Evolutionary conservation across 2,329 filamentous ascomycete species (phyloP), one percentile per base, ranked within the genome.

Genomic region (Talaromyces sp.): DNA sequence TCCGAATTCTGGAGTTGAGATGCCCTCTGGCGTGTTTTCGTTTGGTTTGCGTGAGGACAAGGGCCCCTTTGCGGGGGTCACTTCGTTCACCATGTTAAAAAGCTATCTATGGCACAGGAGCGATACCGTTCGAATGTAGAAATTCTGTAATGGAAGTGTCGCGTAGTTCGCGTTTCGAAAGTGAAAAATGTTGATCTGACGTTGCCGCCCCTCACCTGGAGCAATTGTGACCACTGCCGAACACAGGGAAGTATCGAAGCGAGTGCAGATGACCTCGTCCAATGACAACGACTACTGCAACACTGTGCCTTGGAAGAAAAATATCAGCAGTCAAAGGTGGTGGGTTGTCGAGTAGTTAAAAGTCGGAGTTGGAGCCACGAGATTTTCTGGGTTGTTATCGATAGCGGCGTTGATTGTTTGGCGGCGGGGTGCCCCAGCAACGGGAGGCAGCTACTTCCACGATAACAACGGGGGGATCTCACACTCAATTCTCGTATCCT

Each of bases 1-100:
- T 61, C 86, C 86, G 70, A 88, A 89, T 70, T 87, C 81, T 45
- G 83, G 79, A 37, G 80, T 76, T 15, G 77, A 71, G 13, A 76
- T 69, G 15, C 76, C 70, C 35, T 75, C 70, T 43, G 71, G 72
- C 19, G 73, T 62, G 41, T 75, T 73, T 35, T 79, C 73, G 59
- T 75, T 75, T 15, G 73, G 72, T 67, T 76, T 77, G 19, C 75
- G 73, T 58, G 77, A 74, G 39, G 73, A 74, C 49, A 73, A 70
- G 8, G 75, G 73, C 59, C 75, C 72, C 57, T 74, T 73, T 13
- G 79, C 76, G 17, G 81, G 80, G 65, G 82, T 81, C 67, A 82
- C 78, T 77, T 86, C 83, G 69, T 81, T 80, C 11, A 84, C 83
- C 82, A 86, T 86, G 22, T 68, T 80, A 39, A 49, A 19, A 52